A percentile compares a stretch with the other conserved stretches of the same genome.
These are phyloP conservation scores for Ampelocalamus luodianensis DNA, from an alignment of 176 grass and related monocot species.

Conservation along the genomic window DNA sequence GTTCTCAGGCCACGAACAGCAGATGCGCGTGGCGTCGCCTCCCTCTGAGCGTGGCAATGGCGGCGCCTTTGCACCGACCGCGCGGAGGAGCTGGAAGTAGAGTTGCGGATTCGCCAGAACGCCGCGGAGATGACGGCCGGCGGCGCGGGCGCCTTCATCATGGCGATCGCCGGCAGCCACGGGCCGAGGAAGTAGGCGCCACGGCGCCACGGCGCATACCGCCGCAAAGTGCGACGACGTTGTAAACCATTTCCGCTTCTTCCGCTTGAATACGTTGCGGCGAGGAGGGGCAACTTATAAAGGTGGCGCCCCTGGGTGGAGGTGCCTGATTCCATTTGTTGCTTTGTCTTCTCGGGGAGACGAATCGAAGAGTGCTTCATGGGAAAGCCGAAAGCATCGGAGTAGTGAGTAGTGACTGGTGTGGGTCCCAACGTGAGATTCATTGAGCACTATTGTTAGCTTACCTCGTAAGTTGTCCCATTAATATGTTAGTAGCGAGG, in stretches of 20 bases:
- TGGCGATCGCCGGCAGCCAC: not conserved
- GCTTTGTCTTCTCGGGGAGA: too few species aligned
- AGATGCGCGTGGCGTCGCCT: not conserved
- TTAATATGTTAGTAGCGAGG: too few species aligned
- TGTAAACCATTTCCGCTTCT: not conserved
- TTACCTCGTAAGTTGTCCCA: too few species aligned
- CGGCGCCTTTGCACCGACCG: not conserved
- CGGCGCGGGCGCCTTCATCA: conserved; percentile 34
- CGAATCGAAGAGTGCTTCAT: too few species aligned
- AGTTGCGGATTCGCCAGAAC: conserved; percentile 22
- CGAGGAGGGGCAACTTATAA: too few species aligned
- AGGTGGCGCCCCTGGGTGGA: too few species aligned
- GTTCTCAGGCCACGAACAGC: too few species aligned
- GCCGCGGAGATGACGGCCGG: conserved; percentile 35
- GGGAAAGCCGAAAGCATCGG: too few species aligned
- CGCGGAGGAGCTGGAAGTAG: conserved; percentile 10
- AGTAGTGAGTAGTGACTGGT: too few species aligned
- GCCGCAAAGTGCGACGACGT: not conserved
- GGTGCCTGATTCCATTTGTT: too few species aligned
- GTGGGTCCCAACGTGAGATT: too few species aligned
- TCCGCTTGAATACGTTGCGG: not conserved
- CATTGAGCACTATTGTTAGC: too few species aligned
- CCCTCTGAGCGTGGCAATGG: not conserved
- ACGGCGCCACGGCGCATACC: not conserved
- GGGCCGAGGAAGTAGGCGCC: not conserved